Evolutionary conservation across 805 yeast species (phyloP).

Genomic region (Metschnikowia kofuensis): DNA sequence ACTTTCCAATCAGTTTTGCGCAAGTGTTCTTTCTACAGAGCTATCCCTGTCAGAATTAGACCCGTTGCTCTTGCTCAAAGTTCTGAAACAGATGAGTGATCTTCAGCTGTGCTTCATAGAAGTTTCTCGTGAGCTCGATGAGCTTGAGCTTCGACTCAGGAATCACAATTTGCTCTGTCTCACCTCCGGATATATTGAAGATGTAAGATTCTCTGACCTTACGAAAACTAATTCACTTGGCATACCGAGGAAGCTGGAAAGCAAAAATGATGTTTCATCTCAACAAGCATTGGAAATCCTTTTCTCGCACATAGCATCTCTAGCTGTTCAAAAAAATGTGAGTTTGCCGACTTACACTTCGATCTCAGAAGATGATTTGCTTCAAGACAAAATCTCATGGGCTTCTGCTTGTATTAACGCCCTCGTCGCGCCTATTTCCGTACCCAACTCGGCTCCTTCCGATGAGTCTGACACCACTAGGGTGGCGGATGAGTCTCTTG

Average conservation of each 20-base stretch:
- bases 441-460: slow-evolving; percentile 5
- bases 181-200: slow-evolving; percentile 48
- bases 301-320: slow-evolving; percentile 45
- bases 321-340: slow-evolving; percentile 43
- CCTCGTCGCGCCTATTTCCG: slow-evolving; percentile 16
- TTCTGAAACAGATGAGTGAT: slow-evolving; percentile 30
- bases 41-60: slow-evolving; percentile 24
- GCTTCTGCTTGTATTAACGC: slow-evolving; percentile 39
- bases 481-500: slow-evolving; percentile 21
- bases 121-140: slow-evolving; percentile 28
- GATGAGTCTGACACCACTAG: slow-evolving; percentile 2
- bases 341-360: slow-evolving; percentile 31
- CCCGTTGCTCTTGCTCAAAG: slow-evolving; percentile 25
- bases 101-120: slow-evolving; percentile 30
- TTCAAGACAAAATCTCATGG: slow-evolving; percentile 33
- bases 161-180: slow-evolving; percentile 45
- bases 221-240: slow-evolving; percentile 7
- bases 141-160: slow-evolving; percentile 25
- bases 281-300: slow-evolving; percentile 38
- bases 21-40: slow-evolving; percentile 22
- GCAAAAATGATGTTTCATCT: slow-evolving; percentile 1
- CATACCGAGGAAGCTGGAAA: neutral
- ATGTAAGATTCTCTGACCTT: slow-evolving; percentile 25
- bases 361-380: slow-evolving; percentile 15
- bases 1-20: slow-evolving; percentile 34